Percentiles rank a stretch among this genome's conserved stretches.
Conservation (phyloP, 2,329 filamentous ascomycete species). For the Hypomyces rosellus region DNA sequence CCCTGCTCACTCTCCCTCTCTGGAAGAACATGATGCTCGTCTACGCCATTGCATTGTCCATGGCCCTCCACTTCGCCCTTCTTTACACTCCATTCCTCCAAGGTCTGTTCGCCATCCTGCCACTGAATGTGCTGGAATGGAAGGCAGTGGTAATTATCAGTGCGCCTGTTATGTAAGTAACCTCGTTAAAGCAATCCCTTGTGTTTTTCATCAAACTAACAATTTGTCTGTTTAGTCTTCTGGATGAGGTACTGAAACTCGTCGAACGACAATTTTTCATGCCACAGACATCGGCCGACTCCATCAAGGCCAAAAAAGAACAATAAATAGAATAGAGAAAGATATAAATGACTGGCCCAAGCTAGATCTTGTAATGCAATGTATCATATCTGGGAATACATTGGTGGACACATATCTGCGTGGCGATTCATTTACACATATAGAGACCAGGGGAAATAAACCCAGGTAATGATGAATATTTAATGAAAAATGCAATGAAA, state of each 20-base stretch:
- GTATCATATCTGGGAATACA: not conserved
- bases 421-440: not conserved
- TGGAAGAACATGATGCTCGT: slow-evolving; percentile 99
- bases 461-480: not conserved
- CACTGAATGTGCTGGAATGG: slow-evolving; percentile 83
- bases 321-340: slow-evolving; percentile 32
- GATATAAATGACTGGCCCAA: slow-evolving; percentile 12
- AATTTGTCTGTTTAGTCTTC: slow-evolving; percentile 46
- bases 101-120: slow-evolving; percentile 81
- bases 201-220: slow-evolving; percentile 1
- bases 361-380: slow-evolving; percentile 23
- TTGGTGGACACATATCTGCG: not conserved
- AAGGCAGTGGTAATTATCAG: slow-evolving; percentile 84
- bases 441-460: not conserved
- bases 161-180: slow-evolving; percentile 80
- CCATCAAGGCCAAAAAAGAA: slow-evolving; percentile 47
- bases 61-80: slow-evolving; percentile 90
- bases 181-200: not conserved
- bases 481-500: not conserved
- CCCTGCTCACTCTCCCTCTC: slow-evolving; percentile 84
- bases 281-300: slow-evolving; percentile 38
- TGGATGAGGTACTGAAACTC: slow-evolving; percentile 80
- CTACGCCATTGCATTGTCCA: slow-evolving; percentile 86
- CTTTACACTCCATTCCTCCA: slow-evolving; percentile 90
- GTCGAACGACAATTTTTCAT: slow-evolving; percentile 63